Percentiles rank a stretch among this genome's conserved stretches.
Conservation (phyloP, 2,329 filamentous ascomycete species). For the Aspergillus hiratsukae region DNA sequence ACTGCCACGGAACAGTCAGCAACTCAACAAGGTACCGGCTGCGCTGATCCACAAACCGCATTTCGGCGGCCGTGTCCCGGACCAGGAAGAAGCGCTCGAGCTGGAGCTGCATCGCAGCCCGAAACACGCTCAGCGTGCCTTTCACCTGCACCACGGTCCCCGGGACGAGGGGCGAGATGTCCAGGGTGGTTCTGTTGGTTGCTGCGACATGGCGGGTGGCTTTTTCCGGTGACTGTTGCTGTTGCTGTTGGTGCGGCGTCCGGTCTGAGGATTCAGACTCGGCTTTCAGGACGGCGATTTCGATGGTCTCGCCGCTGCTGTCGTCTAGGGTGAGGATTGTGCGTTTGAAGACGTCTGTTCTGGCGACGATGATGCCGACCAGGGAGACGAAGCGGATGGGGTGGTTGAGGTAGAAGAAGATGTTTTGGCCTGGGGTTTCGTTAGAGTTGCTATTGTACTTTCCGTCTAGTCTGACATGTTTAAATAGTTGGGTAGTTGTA, state of each 20-base stretch:
- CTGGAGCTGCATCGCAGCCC: constrained; percentile 49
- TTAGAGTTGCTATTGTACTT: constrained; percentile 1
- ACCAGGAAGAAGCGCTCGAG: constrained; percentile 51
- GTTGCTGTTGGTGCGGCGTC: neutral
- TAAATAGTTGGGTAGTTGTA: neutral
- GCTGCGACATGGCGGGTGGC: constrained; percentile 11
- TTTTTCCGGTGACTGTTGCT: constrained; percentile 6
- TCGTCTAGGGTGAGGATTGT: constrained; percentile 57
- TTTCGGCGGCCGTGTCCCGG: constrained; percentile 51
- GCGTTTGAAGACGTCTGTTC: constrained; percentile 51
- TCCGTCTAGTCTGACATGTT: neutral
- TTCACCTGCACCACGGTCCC: constrained; percentile 55
- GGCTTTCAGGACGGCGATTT: constrained; percentile 46
- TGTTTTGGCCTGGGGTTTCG: constrained; percentile 44
- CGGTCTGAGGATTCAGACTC: constrained; percentile 6
- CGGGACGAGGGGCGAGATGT: constrained; percentile 43
- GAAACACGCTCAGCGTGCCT: constrained; percentile 51
- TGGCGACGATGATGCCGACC: constrained; percentile 63
- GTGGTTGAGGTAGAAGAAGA: constrained; percentile 67
- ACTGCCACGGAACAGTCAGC: constrained; percentile 50
- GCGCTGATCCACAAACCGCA: constrained; percentile 49
- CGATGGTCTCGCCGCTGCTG: constrained; percentile 55
- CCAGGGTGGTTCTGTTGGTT: constrained; percentile 36
- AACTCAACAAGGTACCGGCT: constrained; percentile 47
- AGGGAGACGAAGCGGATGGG: constrained; percentile 72